phyloP scores from a whole-genome alignment of 2,329 filamentous ascomycete genomes.

The Ploettnerulaceae sp. region DNA sequence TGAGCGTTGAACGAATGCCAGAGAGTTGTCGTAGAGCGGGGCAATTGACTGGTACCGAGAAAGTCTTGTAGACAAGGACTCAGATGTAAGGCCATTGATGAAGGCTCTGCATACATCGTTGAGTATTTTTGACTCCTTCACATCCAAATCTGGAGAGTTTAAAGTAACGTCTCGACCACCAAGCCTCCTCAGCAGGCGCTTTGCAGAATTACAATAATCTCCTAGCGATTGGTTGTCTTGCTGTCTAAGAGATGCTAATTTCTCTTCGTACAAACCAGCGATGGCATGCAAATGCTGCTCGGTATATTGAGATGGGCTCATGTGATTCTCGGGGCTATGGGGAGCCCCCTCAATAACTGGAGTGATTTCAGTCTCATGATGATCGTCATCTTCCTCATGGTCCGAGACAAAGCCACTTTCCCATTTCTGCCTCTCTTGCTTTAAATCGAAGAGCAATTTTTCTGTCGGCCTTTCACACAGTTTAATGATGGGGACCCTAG shows the following conservation, averaged over 20 bases:
- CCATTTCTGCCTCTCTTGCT: slow-evolving; percentile 66
- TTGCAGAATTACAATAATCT: slow-evolving; percentile 32
- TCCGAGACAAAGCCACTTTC: slow-evolving; percentile 48
- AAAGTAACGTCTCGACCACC: slow-evolving; percentile 29
- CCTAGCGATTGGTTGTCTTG: slow-evolving; percentile 27
- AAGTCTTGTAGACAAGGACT: slow-evolving; percentile 42
- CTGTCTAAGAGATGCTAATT: slow-evolving; percentile 27
- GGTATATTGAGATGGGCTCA: not conserved
- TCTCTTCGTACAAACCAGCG: slow-evolving; percentile 8
- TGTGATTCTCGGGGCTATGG: not conserved
- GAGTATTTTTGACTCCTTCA: slow-evolving; percentile 44
- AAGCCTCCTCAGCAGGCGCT: slow-evolving; percentile 28
- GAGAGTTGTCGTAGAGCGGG: slow-evolving; percentile 31
- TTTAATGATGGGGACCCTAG: slow-evolving; percentile 83
- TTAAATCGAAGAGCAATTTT: slow-evolving; percentile 55
- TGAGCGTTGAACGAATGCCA: slow-evolving; percentile 37
- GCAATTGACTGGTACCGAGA: slow-evolving; percentile 44
- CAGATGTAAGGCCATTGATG: slow-evolving; percentile 48
- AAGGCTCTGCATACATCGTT: slow-evolving; percentile 51
- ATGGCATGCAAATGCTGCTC: not conserved
- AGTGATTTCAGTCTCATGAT: slow-evolving; percentile 25
- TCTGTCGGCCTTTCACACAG: slow-evolving; percentile 67
- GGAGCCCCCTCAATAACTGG: not conserved
- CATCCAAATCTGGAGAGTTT: slow-evolving; percentile 21
- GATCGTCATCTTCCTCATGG: slow-evolving; percentile 29